Base-by-base conservation (phyloP, 108 stramenopile species). In the Cylindrotheca closterium region DNA sequence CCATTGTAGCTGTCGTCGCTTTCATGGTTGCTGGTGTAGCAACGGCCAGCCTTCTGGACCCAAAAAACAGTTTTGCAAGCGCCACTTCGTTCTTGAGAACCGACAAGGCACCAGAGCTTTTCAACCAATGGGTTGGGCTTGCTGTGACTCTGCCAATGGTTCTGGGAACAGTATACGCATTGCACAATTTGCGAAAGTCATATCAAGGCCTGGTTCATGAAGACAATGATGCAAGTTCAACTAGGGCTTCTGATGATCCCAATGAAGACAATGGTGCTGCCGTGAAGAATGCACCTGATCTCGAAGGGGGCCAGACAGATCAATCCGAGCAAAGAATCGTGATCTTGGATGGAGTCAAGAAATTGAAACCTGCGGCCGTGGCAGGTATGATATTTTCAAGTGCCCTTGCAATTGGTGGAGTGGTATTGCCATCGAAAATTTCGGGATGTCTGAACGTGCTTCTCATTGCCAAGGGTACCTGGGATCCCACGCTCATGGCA, bases 401-500 rank as follows among this genome's bases (percentile, higher is more conserved):
- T 1, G 92, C 92, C 3, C 80, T 96, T 49, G 74, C 74, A 17
- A 63, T 88, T 26, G 60, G 77, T 37, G 67, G 71, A 46, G 93
- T 96, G 95, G 65, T 79, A 4, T 34, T 80, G 12, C 49, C 73
- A 4, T 71, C 75, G 51, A 89, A 88, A 56, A 73, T 96, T 22
- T 58, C 68, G 48, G 86, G 78, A 21, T 96, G 93, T 77, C 59
- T 93, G 56, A 73, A 86, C 63, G 64, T 67, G 47, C 7, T 0
- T 17, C 83, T 79, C 0, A 58, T 84, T 18, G 10, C 53, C 8
- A 61, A 70, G 24, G 86, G 82, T 28, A 74, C 77, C 3, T 96
- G 86, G 84, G 93, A 94, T 75, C 86, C 91, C 8, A 83, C 92
- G 0, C 79, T 96, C n/a, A 55, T 70, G 18, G 55, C 64, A 30